Conservation (phyloP, 495 filamentous ascomycete genomes). For the Saxophila tyrrhenica region DNA sequence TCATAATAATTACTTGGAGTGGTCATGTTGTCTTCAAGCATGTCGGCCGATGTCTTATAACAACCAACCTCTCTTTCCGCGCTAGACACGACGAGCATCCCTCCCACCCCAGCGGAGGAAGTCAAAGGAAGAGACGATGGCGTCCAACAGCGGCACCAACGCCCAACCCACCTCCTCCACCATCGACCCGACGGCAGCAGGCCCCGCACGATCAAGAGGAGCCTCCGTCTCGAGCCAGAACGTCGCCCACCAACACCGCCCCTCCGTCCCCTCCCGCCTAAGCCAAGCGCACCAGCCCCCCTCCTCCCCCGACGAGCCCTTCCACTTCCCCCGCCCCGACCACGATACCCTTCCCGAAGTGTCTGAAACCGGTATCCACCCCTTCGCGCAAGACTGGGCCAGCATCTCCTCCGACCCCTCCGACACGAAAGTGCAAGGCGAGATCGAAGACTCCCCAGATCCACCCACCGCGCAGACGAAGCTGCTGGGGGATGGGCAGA, state of each 20-base stretch:
- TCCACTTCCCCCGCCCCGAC: not conserved
- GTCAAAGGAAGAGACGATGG: not conserved
- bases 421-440: constrained; percentile 1
- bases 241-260: not conserved
- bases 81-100: too few relatives aligned
- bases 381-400: not conserved
- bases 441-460: constrained; percentile 6
- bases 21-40: too few relatives aligned
- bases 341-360: not conserved
- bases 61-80: not conserved
- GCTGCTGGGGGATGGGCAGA: constrained; percentile 22
- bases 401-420: not conserved
- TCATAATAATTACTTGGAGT: too few relatives aligned
- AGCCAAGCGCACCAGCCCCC: not conserved
- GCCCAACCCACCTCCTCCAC: not conserved
- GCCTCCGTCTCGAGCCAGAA: not conserved
- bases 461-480: constrained; percentile 12
- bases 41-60: not conserved
- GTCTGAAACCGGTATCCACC: not conserved
- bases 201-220: not conserved
- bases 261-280: not conserved
- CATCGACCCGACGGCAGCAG: not conserved
- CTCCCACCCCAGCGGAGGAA: not conserved
- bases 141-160: not conserved
- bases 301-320: not conserved